Evolutionary conservation across 257 asterid species (phyloP).

Genomic region (Nyctanthes arbortristis): DNA sequence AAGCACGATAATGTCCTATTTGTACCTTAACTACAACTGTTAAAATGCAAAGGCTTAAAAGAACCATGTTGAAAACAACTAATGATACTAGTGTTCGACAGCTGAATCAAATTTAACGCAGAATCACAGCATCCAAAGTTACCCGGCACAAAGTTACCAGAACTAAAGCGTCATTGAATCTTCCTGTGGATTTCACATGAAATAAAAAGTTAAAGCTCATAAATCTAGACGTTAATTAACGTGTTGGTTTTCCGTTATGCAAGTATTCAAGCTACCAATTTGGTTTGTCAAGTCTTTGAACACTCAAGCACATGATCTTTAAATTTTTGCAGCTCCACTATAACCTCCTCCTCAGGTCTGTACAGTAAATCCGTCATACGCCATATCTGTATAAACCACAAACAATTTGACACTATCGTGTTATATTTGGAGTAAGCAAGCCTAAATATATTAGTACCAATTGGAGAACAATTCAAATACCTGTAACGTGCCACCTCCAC

Average conservation of each 20-base stretch:
- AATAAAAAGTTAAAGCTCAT: background rate
- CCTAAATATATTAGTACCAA: background rate
- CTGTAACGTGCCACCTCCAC: conserved; percentile 98
- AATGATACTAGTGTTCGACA: too few relatives aligned
- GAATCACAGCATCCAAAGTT: background rate
- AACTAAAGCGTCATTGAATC: background rate
- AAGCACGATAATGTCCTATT: too few relatives aligned
- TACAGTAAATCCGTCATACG: conserved; percentile 88
- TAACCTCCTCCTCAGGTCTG: conserved; percentile 82
- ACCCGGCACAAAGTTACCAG: too few relatives aligned
- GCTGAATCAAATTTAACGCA: background rate
- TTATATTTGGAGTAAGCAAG: conserved; percentile 16
- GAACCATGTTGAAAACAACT: too few relatives aligned
- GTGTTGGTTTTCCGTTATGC: background rate
- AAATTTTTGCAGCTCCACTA: conserved; percentile 79
- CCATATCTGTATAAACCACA: conserved; percentile 70
- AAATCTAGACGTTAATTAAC: background rate
- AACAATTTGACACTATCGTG: background rate
- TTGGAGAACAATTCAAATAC: conserved; percentile 32
- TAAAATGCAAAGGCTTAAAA: too few relatives aligned
- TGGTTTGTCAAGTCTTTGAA: conserved; percentile 48
- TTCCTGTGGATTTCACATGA: background rate
- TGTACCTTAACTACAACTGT: too few relatives aligned
- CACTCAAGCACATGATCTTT: conserved; percentile 87
- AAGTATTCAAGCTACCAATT: background rate